Base-by-base conservation (phyloP, 2,329 filamentous ascomycete species). In the Fusarium concolor region DNA sequence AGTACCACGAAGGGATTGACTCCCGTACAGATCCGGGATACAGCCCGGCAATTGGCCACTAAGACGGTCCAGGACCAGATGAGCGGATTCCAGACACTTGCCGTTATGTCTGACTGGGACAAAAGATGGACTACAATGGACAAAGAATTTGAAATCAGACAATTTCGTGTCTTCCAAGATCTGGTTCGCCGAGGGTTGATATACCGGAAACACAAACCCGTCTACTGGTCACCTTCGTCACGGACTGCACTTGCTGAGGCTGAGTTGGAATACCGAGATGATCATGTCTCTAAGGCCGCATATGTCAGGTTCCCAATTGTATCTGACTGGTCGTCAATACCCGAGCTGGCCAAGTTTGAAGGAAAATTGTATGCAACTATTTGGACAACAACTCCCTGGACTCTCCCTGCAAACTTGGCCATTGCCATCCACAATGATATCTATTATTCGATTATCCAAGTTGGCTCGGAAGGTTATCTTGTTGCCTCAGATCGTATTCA, bases 351-450 rank as follows among this genome's bases (percentile, higher is more conserved):
- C 24, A 64, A 68, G 5, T 76, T 86, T 22, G 69, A 79, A 8
- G 83, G 84, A 6, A 80, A 83, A 7, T 75, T 97, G 12, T 91
- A 86, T 76, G 93, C 92, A n/a, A 86, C 96, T n/a, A 92, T 98
- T 51, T 99, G 96, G 96, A 99, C 96, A 3, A 99, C 96, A 0
- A 99, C 96, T 1, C 96, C 96, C 0, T 99, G 96, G 96, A 99
- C 96, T 0, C 83, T 99, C 7, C 95, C 96, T 1, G 94, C 95
- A 3, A 99, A 99, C 77, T 89, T 89, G 75, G 94, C 93, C 1
- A 94, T 99, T 76, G 94, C 93, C 4, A 86, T 98, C 35, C 89
- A 93, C 72, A 82, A 87, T 9, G 88, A 92, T 38, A 80, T 98
- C 63, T 82, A 88, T 42, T 99, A 98, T 76, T 84, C 84, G 6